A percentile compares a stretch with the other conserved stretches of the same genome.
Conservation (phyloP, 1,284 basidiomycete species). For the Xerocomus amazonicus region DNA sequence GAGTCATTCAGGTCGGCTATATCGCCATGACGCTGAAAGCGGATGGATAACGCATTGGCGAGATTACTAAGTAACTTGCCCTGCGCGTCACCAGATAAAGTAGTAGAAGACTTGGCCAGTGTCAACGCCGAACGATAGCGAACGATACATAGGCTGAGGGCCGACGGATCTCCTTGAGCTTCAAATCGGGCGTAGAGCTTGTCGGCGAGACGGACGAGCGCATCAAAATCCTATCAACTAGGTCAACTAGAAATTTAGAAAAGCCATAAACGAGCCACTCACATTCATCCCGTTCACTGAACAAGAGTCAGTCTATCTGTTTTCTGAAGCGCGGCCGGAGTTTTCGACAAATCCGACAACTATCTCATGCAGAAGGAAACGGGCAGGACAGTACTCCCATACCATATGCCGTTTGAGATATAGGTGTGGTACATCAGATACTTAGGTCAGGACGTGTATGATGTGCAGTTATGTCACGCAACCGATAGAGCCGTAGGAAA, state of each 20-base stretch:
- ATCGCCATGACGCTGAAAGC: conserved; percentile 29
- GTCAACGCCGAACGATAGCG: conserved; percentile 28
- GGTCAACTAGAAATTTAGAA: not conserved
- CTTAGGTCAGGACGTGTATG: conserved; percentile 4
- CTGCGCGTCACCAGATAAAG: conserved; percentile 17
- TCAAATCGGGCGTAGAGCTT: conserved; percentile 23
- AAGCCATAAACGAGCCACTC: conserved; percentile 1
- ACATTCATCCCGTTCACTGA: conserved; percentile 18
- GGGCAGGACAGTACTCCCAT: conserved; percentile 4
- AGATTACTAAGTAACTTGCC: conserved; percentile 32
- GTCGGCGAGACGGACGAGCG: conserved; percentile 28
- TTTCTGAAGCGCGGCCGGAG: not conserved
- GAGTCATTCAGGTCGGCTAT: conserved; percentile 34
- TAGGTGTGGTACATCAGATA: conserved; percentile 13
- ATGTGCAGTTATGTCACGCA: conserved; percentile 15
- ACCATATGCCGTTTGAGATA: conserved; percentile 9
- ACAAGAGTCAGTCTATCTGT: not conserved
- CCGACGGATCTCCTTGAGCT: conserved; percentile 15
- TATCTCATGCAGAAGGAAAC: conserved; percentile 3
- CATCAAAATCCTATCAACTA: conserved; percentile 21
- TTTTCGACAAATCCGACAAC: not conserved
- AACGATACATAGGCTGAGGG: conserved; percentile 28
- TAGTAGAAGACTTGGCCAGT: conserved; percentile 16
- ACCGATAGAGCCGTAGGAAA: conserved; percentile 14
- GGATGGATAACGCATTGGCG: conserved; percentile 29